Conservation (phyloP, 2,329 filamentous ascomycete species). For the Aspergillus uvarum region DNA sequence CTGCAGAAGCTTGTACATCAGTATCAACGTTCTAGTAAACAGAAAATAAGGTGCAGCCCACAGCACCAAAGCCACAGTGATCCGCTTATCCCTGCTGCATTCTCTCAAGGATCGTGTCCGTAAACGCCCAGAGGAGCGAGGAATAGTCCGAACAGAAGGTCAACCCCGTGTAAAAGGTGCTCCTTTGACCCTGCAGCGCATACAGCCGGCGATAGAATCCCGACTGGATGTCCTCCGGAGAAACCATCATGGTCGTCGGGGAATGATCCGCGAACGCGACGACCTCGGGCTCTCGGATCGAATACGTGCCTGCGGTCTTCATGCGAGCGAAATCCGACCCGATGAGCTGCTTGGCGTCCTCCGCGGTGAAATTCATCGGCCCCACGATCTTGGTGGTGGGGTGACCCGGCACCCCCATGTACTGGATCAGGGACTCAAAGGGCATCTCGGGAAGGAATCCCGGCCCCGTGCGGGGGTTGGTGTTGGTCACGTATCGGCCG, state of each 20-base stretch:
- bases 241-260: constrained; percentile 38
- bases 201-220: constrained; percentile 47
- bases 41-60: not conserved
- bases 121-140: constrained; percentile 25
- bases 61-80: not conserved
- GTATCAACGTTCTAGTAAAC: no score
- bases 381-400: constrained; percentile 14
- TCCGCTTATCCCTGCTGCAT: constrained; percentile 2
- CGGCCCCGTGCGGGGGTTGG: constrained; percentile 22
- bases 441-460: constrained; percentile 28
- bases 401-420: constrained; percentile 15
- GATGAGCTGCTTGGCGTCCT: constrained; percentile 9
- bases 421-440: constrained; percentile 13
- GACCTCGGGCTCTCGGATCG: constrained; percentile 28
- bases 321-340: constrained; percentile 19
- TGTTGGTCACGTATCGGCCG: constrained; percentile 26
- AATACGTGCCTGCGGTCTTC: constrained; percentile 11
- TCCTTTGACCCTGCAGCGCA: constrained; percentile 45
- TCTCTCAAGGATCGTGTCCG: constrained; percentile 9
- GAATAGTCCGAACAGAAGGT: constrained; percentile 32
- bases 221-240: constrained; percentile 33
- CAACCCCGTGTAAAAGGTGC: constrained; percentile 50
- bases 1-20: no score
- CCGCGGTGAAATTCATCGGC: constrained; percentile 25
- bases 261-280: constrained; percentile 39